Base-by-base conservation (phyloP, 1,284 basidiomycete genomes). In the Irpex sp. region DNA sequence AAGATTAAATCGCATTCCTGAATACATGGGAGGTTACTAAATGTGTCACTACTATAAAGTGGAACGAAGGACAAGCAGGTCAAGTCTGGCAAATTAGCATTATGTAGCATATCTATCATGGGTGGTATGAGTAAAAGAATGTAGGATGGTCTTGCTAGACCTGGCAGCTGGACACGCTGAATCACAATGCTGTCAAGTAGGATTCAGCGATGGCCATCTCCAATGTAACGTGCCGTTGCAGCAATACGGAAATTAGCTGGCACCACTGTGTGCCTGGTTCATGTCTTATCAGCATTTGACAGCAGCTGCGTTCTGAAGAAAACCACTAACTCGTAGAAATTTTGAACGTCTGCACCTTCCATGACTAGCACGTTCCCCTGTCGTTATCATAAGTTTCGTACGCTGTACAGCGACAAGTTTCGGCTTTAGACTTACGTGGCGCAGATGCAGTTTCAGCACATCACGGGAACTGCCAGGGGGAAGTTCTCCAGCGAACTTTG, bases 301-400 rank as follows among this genome's bases (percentile, higher is more conserved):
- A 34, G 31, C 31, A 34, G 6, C 31, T 3, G 31, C 31, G 31
- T 34, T 34, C 31, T 34, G 6, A 34, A 34, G 31, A 34, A 34
- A 34, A 6, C 6, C 31, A 34, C 31, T 72, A 73, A 91, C 88
- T 92, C 87, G 62, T 92, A 92, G 69, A 76, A 80, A 56, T 83
- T 78, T 69, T 92, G 90, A 5, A 92, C 81, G 2, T 74, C 79
- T 4, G 78, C 76, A 2, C 90, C 90, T 61, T 91, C 84, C 90
- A 92, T 92, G 6, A 91, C 81, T 44, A 92, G 72, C 17, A 92
- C 77, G 69, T 92, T 91, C 4, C 90, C 91, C 91, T 92, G 55
- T 38, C 13, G 31, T 15, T 15, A 55, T 36, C 11, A 34, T 15
- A 13, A 63, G 54, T 15, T 15, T 19, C 31, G 51, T 17, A 19